These are phyloP conservation scores for Phalaenopsis equestris DNA, from an alignment of 106 monocot genomes.

Conservation along the genomic window DNA sequence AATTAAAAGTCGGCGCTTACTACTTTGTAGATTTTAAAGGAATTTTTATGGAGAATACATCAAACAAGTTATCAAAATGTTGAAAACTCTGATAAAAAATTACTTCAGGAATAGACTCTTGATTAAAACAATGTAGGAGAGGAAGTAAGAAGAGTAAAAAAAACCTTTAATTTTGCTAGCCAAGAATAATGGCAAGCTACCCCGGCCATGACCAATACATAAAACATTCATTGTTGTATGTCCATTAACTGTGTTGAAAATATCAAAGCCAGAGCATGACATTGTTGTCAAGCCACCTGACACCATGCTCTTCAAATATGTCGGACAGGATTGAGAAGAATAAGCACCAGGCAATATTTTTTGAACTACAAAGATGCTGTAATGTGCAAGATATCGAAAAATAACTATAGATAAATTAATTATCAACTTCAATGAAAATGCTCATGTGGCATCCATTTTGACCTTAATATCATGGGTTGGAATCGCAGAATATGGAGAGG, in stretches of 20 bases:
- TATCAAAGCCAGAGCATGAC: conserved; percentile 55
- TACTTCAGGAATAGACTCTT: not conserved
- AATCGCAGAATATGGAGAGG: not conserved
- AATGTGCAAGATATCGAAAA: not conserved
- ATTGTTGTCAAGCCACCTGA: conserved; percentile 74
- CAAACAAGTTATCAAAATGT: not conserved
- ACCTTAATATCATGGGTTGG: not conserved
- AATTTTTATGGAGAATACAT: no score
- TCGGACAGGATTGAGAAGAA: conserved; percentile 8
- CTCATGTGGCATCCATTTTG: not conserved
- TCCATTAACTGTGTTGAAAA: conserved; percentile 46
- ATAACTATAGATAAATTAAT: not conserved
- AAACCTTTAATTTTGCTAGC: conserved; percentile 84
- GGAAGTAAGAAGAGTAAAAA: not conserved
- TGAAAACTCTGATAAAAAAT: not conserved
- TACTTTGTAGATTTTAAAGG: no score
- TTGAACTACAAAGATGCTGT: not conserved
- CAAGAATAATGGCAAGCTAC: conserved; percentile 77
- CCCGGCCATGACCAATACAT: conserved; percentile 95
- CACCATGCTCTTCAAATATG: conserved; percentile 94
- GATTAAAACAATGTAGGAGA: not conserved
- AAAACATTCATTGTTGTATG: conserved; percentile 53
- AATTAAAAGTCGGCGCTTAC: no score
- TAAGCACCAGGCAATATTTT: not conserved
- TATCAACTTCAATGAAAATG: not conserved